Conservation (phyloP, 2,329 filamentous ascomycete genomes). For the Claviceps pusilla region DNA sequence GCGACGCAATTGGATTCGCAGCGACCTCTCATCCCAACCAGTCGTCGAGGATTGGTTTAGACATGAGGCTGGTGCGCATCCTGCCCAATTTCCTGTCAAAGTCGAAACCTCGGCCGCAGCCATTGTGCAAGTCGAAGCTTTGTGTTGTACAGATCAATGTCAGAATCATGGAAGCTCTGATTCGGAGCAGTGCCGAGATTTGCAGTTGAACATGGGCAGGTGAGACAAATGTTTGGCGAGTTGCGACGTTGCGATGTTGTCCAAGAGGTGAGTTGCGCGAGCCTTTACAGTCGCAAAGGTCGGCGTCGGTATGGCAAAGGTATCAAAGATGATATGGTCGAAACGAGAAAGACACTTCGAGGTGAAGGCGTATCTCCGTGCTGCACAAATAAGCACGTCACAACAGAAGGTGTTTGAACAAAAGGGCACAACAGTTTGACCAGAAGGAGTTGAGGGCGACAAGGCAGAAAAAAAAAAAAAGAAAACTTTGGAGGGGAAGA, state of each 20-base stretch:
- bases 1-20: conserved; percentile 21
- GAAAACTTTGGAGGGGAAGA: not conserved
- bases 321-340: not conserved
- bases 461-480: not conserved
- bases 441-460: not conserved
- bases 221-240: not conserved
- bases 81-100: conserved; percentile 27
- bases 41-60: conserved; percentile 20
- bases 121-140: conserved; percentile 37
- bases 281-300: not conserved
- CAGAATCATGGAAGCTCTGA: conserved; percentile 39
- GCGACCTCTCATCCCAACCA: conserved; percentile 11
- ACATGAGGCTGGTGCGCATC: conserved; percentile 24
- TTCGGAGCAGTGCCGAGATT: not conserved
- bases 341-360: not conserved
- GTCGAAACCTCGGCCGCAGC: conserved; percentile 35
- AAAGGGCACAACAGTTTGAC: no score
- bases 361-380: no score
- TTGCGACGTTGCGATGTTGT: no score
- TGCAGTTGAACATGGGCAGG: not conserved
- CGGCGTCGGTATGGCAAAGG: not conserved
- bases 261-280: no score
- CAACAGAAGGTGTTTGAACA: not conserved
- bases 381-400: not conserved
- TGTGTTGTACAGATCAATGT: conserved; percentile 24